Percentiles rank a stretch among this genome's conserved stretches.
Evolutionary conservation across 148 eudicot genomes (phyloP).

Genomic region (Persicaria maculosa): DNA sequence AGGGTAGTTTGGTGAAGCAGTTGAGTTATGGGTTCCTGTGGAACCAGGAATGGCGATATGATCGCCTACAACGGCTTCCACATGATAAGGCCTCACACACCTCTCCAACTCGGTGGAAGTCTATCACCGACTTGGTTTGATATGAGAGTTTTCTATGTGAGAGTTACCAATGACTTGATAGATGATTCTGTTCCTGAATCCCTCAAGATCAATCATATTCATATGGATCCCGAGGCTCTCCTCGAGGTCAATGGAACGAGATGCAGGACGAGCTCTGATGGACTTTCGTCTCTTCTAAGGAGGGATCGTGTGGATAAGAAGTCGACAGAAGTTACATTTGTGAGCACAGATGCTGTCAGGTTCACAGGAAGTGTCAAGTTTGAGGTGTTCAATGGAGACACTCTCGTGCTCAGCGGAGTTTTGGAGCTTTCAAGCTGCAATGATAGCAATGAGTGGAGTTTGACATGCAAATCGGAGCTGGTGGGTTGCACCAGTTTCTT

Average conservation of each 20-base stretch:
- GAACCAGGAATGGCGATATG: neutral
- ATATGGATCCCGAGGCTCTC: slow-evolving; percentile 58
- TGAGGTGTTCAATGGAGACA: slow-evolving; percentile 56
- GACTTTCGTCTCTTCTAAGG: slow-evolving; percentile 43
- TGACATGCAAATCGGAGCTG: slow-evolving; percentile 47
- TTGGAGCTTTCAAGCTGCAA: slow-evolving; percentile 23
- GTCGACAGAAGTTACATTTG: slow-evolving; percentile 67
- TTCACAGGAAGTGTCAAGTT: slow-evolving; percentile 56
- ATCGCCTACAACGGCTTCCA: slow-evolving; percentile 4
- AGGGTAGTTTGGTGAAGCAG: neutral
- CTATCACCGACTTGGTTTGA: slow-evolving; percentile 49
- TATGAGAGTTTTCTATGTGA: slow-evolving; percentile 62
- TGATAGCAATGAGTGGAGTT: slow-evolving; percentile 44
- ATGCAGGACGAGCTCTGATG: slow-evolving; percentile 53
- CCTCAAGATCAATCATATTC: slow-evolving; percentile 63
- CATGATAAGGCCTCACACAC: slow-evolving; percentile 16
- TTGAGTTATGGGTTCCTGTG: neutral
- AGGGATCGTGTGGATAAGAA: slow-evolving; percentile 65
- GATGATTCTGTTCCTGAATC: slow-evolving; percentile 55
- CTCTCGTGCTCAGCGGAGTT: slow-evolving; percentile 48
- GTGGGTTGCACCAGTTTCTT: slow-evolving; percentile 37
- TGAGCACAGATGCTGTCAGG: slow-evolving; percentile 64
- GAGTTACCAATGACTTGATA: slow-evolving; percentile 50
- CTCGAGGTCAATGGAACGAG: slow-evolving; percentile 67
- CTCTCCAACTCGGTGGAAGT: slow-evolving; percentile 9